Base-by-base conservation (phyloP, 2,329 filamentous ascomycete genomes). In the Aspergillus nomiae region DNA sequence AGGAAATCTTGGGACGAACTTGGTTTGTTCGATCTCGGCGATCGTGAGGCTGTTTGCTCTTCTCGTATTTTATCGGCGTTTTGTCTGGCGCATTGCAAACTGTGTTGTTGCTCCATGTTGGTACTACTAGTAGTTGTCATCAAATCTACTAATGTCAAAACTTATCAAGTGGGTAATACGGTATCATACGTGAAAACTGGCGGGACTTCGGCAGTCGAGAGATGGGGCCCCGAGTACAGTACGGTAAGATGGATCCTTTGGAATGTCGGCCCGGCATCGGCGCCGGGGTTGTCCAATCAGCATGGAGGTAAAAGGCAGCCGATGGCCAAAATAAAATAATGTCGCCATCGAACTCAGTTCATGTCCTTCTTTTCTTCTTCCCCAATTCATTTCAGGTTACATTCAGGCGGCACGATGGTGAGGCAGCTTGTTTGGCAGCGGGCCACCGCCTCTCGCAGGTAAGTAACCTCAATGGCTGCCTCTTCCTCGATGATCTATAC, bases 401-500 rank as follows among this genome's bases (percentile, higher is more conserved):
- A 30, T 46, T 68, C 67, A 62, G 68, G 64, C 67, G 36, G 26
- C 46, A 68, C 51, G 28, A 79, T 78, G 76, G 74, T 78, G 69
- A 77, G 75, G 69, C 76, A 78, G 67, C 66, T 78, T 70, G 71
- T 78, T 62, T 78, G 75, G 75, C 74, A 77, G 67, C 69, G 74
- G 70, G 75, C 73, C 62, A 71, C 71, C 55, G 75, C 75, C 67
- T 74, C 74, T 69, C 76, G 73, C 60, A 75, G 74, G 76, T 78
- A 65, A 68, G 76, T 74, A n/a, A 36, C 24, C 54, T 21, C 24
- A 36, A 51, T 51, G 24, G 21, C 34, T 43, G 41, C 21, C 41
- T 43, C 16, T 32, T 48, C 60, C 57, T 63, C 63, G 19, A 32
- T 8, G 48, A 34, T 34, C 48, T 51, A 32, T 32, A 51, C 8